A percentile compares a stretch with the other conserved stretches of the same genome.
phyloP scores from a whole-genome alignment of 768 basidiomycete genomes.

The Boletus vinaceobasis region DNA sequence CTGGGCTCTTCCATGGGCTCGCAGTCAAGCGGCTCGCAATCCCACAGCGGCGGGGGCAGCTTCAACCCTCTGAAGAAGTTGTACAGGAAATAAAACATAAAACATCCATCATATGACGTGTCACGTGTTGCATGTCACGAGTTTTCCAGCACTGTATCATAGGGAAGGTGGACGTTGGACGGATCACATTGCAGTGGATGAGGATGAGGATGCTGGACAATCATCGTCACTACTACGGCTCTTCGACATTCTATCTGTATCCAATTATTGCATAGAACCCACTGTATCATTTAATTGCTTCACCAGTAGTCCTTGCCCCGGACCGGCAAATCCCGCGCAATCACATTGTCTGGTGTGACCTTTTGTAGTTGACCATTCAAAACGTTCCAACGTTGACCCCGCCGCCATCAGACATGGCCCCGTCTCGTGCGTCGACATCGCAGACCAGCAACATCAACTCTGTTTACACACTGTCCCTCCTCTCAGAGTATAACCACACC shows the following conservation, averaged over 20 bases:
- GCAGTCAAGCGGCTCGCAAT: conserved; percentile 22
- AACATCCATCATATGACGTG: background rate
- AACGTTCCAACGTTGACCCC: background rate
- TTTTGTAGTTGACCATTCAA: background rate
- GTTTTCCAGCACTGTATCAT: conserved; percentile 27
- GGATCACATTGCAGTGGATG: background rate
- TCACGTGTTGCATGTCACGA: background rate
- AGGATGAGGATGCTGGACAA: background rate
- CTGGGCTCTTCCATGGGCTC: conserved; percentile 35
- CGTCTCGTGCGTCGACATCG: conserved; percentile 31
- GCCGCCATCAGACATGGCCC: conserved; percentile 32
- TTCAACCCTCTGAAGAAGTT: conserved; percentile 35
- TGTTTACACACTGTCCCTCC: conserved; percentile 63
- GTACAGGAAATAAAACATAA: conserved; percentile 27
- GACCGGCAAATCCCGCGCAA: conserved; percentile 30
- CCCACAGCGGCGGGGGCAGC: conserved; percentile 22
- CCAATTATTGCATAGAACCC: conserved; percentile 16
- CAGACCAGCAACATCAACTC: conserved; percentile 35
- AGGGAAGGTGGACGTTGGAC: background rate
- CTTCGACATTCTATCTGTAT: conserved; percentile 27
- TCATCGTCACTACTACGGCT: background rate
- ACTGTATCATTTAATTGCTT: conserved; percentile 15
- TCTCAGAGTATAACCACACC: conserved; percentile 84
- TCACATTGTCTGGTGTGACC: background rate
- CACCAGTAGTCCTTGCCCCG: conserved; percentile 3